These are phyloP conservation scores for Leccinum disarticulatum DNA, from an alignment of 768 basidiomycete species.

Conservation along the genomic window DNA sequence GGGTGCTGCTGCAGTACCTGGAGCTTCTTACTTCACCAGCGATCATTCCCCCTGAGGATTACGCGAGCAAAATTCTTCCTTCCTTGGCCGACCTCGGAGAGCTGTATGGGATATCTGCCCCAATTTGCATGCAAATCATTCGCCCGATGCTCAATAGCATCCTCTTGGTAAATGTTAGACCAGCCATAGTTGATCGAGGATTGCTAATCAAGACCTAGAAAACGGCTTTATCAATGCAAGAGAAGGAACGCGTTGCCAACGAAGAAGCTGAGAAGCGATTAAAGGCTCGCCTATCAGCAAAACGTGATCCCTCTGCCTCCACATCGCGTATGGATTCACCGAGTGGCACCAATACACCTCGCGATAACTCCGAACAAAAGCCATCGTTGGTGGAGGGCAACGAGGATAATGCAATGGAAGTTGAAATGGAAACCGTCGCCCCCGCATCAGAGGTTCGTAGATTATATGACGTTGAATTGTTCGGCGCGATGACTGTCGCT, in stretches of 20 bases:
- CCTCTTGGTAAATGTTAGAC: slow-evolving; percentile 49
- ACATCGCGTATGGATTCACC: slow-evolving; percentile 68
- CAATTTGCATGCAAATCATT: slow-evolving; percentile 92
- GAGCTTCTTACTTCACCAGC: slow-evolving; percentile 79
- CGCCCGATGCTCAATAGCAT: slow-evolving; percentile 73
- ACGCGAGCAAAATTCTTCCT: slow-evolving; percentile 73
- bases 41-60: slow-evolving; percentile 68
- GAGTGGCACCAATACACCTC: slow-evolving; percentile 33
- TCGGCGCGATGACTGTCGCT: slow-evolving; percentile 8
- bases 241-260: slow-evolving; percentile 65
- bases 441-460: slow-evolving; percentile 27
- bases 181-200: neutral
- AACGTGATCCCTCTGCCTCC: slow-evolving; percentile 61
- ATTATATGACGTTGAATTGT: slow-evolving; percentile 2
- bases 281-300: slow-evolving; percentile 72
- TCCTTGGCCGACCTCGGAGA: slow-evolving; percentile 69
- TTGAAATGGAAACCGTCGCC: slow-evolving; percentile 37
- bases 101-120: slow-evolving; percentile 76
- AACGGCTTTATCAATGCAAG: slow-evolving; percentile 61
- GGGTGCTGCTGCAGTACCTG: slow-evolving; percentile 87
- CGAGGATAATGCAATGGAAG: slow-evolving; percentile 56
- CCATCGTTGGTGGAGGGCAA: slow-evolving; percentile 31
- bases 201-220: slow-evolving; percentile 38
- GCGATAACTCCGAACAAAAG: slow-evolving; percentile 28
- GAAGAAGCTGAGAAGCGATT: slow-evolving; percentile 80